These are phyloP conservation scores for Epicoccum nigrum DNA, from an alignment of 2,329 filamentous ascomycete genomes.

Conservation along the genomic window DNA sequence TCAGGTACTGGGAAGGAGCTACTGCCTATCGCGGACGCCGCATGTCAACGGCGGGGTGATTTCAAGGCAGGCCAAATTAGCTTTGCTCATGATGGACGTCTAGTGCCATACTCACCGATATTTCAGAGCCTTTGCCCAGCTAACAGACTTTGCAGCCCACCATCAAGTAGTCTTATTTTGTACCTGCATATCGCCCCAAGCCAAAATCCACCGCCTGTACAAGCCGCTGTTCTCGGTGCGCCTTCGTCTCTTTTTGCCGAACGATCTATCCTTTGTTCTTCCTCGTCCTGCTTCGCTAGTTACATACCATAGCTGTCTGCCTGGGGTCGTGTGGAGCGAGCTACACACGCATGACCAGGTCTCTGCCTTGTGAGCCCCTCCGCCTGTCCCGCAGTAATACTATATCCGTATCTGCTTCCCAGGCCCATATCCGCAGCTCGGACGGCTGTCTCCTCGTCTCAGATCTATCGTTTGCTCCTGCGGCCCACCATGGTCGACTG, in stretches of 20 bases:
- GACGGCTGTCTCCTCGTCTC: slow-evolving; percentile 29
- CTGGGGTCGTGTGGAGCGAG: slow-evolving; percentile 38
- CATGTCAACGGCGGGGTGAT: slow-evolving; percentile 22
- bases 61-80: slow-evolving; percentile 32
- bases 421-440: slow-evolving; percentile 27
- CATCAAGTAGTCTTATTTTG: slow-evolving; percentile 20
- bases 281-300: slow-evolving; percentile 32
- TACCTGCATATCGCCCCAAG: slow-evolving; percentile 37
- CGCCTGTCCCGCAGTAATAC: slow-evolving; percentile 34
- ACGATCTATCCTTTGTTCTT: slow-evolving; percentile 30
- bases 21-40: slow-evolving; percentile 25
- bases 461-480: slow-evolving; percentile 23
- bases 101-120: slow-evolving; percentile 22
- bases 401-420: slow-evolving; percentile 39
- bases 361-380: slow-evolving; percentile 33
- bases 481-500: slow-evolving; percentile 37
- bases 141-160: slow-evolving; percentile 24
- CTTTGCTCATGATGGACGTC: slow-evolving; percentile 18
- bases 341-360: slow-evolving; percentile 41
- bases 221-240: slow-evolving; percentile 37
- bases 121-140: slow-evolving; percentile 15
- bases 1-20: slow-evolving; percentile 19
- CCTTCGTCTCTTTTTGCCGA: slow-evolving; percentile 33
- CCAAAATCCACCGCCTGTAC: slow-evolving; percentile 31
- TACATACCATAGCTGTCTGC: slow-evolving; percentile 36